Evolutionary conservation across 331 rosid genomes (phyloP).

Genomic region (Telfairia occidentalis): DNA sequence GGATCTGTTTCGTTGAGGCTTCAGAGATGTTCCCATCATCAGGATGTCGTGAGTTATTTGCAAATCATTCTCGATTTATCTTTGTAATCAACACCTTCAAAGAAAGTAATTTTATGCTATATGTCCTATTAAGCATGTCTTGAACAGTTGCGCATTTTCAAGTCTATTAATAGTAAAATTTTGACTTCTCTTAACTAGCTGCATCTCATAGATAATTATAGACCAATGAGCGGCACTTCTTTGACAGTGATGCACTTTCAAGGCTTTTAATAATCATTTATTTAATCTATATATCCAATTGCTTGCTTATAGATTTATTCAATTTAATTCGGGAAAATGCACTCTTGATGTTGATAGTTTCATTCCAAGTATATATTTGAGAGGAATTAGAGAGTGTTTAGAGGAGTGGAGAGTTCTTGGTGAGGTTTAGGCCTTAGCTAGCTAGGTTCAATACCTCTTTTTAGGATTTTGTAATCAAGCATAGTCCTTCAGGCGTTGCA

Average conservation of each 20-base stretch:
- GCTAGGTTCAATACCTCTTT: neutral
- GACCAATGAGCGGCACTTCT: neutral
- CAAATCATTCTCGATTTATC: constrained; percentile 2
- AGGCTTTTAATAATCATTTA: neutral
- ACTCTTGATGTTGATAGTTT: neutral
- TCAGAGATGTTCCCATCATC: neutral
- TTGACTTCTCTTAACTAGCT: neutral
- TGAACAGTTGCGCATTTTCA: neutral
- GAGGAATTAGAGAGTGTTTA: neutral
- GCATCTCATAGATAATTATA: neutral
- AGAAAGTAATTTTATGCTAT: constrained; percentile 1
- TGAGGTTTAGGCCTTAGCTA: neutral
- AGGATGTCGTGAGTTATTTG: constrained; percentile 2
- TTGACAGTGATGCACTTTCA: neutral
- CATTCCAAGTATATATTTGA: neutral
- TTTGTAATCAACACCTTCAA: neutral
- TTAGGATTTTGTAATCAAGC: neutral
- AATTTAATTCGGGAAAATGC: neutral
- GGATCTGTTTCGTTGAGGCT: neutral
- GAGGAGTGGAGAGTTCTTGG: neutral
- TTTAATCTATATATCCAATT: neutral
- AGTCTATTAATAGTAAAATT: neutral
- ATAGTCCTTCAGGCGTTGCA: neutral
- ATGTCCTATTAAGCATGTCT: neutral
- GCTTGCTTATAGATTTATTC: neutral